These are phyloP conservation scores for Phaffia australis DNA, from an alignment of 768 basidiomycete species.

Conservation along the genomic window DNA sequence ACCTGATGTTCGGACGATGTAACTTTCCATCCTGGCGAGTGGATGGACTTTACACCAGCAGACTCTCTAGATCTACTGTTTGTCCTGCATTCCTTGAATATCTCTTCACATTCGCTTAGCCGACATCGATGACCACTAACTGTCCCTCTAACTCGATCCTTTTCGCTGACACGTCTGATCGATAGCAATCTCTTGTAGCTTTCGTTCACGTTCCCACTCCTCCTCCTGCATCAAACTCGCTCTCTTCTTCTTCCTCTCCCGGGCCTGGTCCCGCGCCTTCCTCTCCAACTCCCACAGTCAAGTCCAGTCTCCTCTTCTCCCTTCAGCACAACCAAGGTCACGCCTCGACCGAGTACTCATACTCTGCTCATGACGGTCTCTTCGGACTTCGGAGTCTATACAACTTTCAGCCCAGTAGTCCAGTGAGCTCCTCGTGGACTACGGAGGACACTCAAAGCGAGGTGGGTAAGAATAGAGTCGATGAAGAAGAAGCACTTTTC, in stretches of 20 bases:
- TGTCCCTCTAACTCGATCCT: background rate
- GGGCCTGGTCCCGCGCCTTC: background rate
- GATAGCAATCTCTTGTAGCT: constrained; percentile 52
- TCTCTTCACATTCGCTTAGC: no score
- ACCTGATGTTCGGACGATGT: constrained; percentile 80
- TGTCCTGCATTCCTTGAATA: background rate
- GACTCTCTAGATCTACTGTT: constrained; percentile 44
- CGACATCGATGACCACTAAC: background rate
- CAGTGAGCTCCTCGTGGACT: constrained; percentile 32
- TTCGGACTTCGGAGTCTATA: constrained; percentile 76
- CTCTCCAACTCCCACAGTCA: constrained; percentile 6
- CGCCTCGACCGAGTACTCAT: constrained; percentile 88
- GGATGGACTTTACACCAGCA: constrained; percentile 77
- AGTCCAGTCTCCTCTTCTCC: constrained; percentile 54
- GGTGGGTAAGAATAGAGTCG: constrained; percentile 63
- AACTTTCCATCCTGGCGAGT: constrained; percentile 80
- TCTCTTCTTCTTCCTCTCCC: constrained; percentile 4
- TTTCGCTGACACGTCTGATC: background rate
- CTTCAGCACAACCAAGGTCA: constrained; percentile 86
- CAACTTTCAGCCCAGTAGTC: constrained; percentile 57
- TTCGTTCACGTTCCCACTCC: constrained; percentile 42
- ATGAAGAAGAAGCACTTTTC: constrained; percentile 86
- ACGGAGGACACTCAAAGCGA: constrained; percentile 39
- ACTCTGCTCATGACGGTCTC: constrained; percentile 90
- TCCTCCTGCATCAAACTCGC: background rate